These are phyloP conservation scores for Capronia americana DNA, from an alignment of 2,329 filamentous ascomycete genomes.

Conservation along the genomic window DNA sequence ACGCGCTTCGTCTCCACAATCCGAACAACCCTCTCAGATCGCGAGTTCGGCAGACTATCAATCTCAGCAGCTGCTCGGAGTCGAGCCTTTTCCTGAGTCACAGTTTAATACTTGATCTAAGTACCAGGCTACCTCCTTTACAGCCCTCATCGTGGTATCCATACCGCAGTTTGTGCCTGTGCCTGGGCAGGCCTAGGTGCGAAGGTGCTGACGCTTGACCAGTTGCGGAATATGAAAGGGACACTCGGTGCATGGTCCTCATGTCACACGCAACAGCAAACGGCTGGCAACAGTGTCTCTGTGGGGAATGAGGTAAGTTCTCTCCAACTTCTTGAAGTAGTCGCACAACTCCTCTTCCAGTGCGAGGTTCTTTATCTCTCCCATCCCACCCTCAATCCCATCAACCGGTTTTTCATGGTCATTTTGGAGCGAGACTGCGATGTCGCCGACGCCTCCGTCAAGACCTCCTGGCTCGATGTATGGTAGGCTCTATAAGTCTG, in stretches of 20 bases:
- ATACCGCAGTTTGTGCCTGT: not conserved
- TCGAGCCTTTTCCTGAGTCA: not conserved
- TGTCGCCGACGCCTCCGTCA: not conserved
- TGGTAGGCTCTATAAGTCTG: not conserved
- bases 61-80: not conserved
- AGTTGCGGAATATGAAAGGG: not conserved
- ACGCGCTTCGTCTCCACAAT: conserved; percentile 1
- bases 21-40: conserved; percentile 1
- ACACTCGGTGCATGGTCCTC: not conserved
- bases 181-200: too few species aligned
- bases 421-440: not conserved
- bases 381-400: not conserved
- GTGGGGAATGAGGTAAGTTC: not conserved
- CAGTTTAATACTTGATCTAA: not conserved
- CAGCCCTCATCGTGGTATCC: too few species aligned
- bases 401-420: not conserved
- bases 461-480: not conserved
- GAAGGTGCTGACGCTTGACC: not conserved
- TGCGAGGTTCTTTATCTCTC: not conserved
- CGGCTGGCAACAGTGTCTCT: not conserved
- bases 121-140: not conserved
- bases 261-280: not conserved
- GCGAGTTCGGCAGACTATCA: not conserved
- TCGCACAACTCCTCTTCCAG: not conserved
- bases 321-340: not conserved